Percentiles rank a stretch among this genome's conserved stretches.
Evolutionary conservation across 2,329 filamentous ascomycete genomes (phyloP).

Genomic region (Grosmannia serpens): DNA sequence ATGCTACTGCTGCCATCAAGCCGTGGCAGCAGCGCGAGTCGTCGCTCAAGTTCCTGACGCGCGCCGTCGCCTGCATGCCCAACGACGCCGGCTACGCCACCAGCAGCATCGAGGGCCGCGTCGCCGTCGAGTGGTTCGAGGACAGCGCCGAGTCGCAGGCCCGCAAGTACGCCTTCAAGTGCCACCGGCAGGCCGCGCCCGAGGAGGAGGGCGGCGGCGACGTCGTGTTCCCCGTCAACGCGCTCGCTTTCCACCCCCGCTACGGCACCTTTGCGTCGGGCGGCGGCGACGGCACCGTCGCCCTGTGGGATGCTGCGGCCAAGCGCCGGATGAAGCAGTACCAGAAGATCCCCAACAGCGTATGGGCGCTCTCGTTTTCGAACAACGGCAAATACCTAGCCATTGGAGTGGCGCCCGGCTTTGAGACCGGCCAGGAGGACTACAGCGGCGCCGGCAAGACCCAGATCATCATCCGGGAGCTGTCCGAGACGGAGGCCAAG

Average conservation of each 20-base stretch:
- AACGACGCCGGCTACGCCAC: slow-evolving; percentile 91
- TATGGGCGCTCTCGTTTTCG: slow-evolving; percentile 69
- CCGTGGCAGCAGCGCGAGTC: slow-evolving; percentile 93
- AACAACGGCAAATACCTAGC: slow-evolving; percentile 67
- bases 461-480: slow-evolving; percentile 69
- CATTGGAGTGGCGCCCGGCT: slow-evolving; percentile 72
- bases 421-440: slow-evolving; percentile 78
- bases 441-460: slow-evolving; percentile 61
- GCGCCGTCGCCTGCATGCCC: slow-evolving; percentile 90
- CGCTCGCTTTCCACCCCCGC: slow-evolving; percentile 74
- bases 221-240: slow-evolving; percentile 84
- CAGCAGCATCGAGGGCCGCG: slow-evolving; percentile 84
- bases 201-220: slow-evolving; percentile 56
- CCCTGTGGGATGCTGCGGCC: slow-evolving; percentile 81
- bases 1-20: slow-evolving; percentile 37
- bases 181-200: slow-evolving; percentile 66
- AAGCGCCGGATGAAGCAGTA: slow-evolving; percentile 87
- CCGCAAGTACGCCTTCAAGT: slow-evolving; percentile 97
- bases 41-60: slow-evolving; percentile 90
- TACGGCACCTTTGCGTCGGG: slow-evolving; percentile 80
- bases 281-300: slow-evolving; percentile 84
- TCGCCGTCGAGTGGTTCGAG: slow-evolving; percentile 97
- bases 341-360: slow-evolving; percentile 67
- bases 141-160: slow-evolving; percentile 76
- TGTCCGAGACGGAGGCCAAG: slow-evolving; percentile 80